phyloP scores from a whole-genome alignment of 352 stramenopile genomes.

The Phytophthora tentaculata region DNA sequence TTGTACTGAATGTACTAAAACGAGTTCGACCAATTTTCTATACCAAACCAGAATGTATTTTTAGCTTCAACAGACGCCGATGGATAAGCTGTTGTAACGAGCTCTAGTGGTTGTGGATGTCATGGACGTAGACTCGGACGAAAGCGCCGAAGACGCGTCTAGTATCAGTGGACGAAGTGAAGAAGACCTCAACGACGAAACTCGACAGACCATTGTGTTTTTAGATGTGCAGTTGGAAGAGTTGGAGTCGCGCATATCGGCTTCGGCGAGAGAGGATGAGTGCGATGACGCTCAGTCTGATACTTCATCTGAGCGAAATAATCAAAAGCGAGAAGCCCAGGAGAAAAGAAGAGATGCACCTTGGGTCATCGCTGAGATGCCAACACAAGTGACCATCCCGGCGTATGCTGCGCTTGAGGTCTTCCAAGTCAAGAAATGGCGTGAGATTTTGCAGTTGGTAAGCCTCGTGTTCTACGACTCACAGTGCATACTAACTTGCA shows the following conservation, averaged over 20 bases:
- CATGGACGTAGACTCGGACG: constrained; percentile 14
- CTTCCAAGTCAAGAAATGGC: constrained; percentile 73
- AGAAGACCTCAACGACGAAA: neutral
- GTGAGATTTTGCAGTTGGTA: constrained; percentile 60
- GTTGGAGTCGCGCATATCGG: constrained; percentile 22
- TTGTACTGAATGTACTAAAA: too few relatives aligned
- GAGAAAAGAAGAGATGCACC: constrained; percentile 28
- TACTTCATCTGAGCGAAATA: constrained; percentile 3
- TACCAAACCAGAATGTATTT: too few relatives aligned
- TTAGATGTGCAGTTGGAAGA: constrained; percentile 19
- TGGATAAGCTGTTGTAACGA: too few relatives aligned
- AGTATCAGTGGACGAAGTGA: neutral
- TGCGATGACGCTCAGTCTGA: constrained; percentile 9
- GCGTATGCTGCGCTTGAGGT: constrained; percentile 60
- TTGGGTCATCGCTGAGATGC: constrained; percentile 31
- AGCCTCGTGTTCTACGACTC: neutral
- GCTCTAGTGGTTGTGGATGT: too few relatives aligned
- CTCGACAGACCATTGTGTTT: constrained; percentile 12
- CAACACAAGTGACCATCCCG: constrained; percentile 15
- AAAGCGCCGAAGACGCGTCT: neutral
- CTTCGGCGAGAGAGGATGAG: constrained; percentile 4
- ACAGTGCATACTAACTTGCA: constrained; percentile 1
- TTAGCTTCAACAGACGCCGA: too few relatives aligned
- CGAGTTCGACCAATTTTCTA: too few relatives aligned
- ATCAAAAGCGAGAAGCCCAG: constrained; percentile 9